Evolutionary conservation across 352 stramenopile genomes (phyloP), one percentile per base, ranked within the genome.

Genomic region (Pythium sp.): DNA sequence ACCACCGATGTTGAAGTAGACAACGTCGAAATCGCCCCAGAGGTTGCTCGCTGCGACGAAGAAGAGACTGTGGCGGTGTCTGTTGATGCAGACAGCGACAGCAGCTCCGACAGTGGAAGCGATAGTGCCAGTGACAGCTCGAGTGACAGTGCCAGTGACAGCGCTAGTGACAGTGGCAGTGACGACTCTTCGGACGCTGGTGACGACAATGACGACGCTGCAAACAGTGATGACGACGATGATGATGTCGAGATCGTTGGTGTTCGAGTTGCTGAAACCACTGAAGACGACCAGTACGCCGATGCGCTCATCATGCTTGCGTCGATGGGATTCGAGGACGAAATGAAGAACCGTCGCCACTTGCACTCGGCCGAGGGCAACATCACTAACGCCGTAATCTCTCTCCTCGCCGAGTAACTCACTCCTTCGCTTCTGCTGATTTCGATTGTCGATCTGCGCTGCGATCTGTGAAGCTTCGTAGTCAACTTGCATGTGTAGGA

Each of bases 241-340:
- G 71, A 76, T n/a, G 76, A 81, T 56, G 70, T 81, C 18, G 76
- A 83, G 55, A 81, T 83, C 47, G 75, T 83, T 46, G 64, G 53
- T 3, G 63, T 51, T 18, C 14, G 20, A 3, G 71, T 60, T 2
- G 58, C 62, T 15, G 64, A 64, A 24, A 54, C 24, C 36, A 53
- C 61, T 9, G 58, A 62, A 49, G 67, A 70, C 5, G 41, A 69
- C 51, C n/a, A 72, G 14, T 87, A 74, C 38, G 65, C 78, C 4
- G 73, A 89, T 14, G 74, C 80, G 20, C 60, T 91, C 18, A 64
- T 51, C 11, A 54, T 83, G 65, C 69, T 93, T 7, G 67, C 68
- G n/a, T 70, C 74, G 24, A 93, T 93, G 85, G 85, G 85, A 14
- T 93, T 93, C 26, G 55, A 49, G 1, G 75, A 91, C 49, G 51